Percentiles rank a stretch among this genome's conserved stretches.
phyloP scores from a whole-genome alignment of 768 basidiomycete species.

The Leccinum variicolor region DNA sequence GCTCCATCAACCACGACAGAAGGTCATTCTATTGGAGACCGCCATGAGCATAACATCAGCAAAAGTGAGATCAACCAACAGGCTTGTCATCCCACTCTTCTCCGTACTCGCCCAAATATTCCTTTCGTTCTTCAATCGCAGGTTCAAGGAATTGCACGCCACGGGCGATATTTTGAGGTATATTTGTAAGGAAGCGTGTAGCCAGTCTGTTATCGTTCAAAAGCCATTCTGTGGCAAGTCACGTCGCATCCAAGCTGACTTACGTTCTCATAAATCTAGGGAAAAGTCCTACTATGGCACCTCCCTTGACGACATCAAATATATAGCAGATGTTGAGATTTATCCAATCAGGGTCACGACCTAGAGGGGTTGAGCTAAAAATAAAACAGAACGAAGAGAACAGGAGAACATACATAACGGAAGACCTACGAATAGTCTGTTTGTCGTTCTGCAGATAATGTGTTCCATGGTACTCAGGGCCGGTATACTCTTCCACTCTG shows the following conservation, averaged over 20 bases:
- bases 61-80: background rate
- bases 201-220: background rate
- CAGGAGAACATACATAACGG: conserved; percentile 35
- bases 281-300: background rate
- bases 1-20: background rate
- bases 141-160: background rate
- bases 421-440: background rate
- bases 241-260: background rate
- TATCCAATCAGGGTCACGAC: conserved; percentile 5
- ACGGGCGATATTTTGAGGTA: background rate
- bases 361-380: background rate
- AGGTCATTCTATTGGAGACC: background rate
- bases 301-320: conserved; percentile 22
- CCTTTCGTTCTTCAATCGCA: background rate
- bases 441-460: background rate
- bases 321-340: conserved; percentile 30
- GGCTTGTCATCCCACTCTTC: background rate
- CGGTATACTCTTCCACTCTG: background rate
- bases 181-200: background rate
- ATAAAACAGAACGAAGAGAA: background rate
- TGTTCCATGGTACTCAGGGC: background rate
- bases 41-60: background rate
- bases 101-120: background rate
- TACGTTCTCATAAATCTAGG: conserved; percentile 19
- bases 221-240: background rate